Evolutionary conservation across 2,329 filamentous ascomycete genomes (phyloP).

Genomic region (Cylindrodendrum hubeiense): DNA sequence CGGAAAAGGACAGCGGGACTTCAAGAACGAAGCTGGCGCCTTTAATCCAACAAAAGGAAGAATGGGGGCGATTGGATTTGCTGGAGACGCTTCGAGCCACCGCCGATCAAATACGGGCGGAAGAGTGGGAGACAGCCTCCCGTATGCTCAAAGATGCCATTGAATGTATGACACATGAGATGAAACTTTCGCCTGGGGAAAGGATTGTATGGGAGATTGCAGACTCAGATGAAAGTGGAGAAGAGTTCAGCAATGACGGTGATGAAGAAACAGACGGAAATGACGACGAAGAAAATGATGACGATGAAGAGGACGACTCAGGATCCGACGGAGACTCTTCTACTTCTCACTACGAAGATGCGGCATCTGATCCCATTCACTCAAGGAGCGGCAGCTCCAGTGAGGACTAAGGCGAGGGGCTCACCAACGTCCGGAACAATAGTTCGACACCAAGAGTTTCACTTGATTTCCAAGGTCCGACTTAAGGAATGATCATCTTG

Average conservation of each 20-base stretch:
- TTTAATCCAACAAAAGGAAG: constrained; percentile 12
- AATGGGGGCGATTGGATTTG: neutral
- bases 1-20: rapidly evolving
- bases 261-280: neutral
- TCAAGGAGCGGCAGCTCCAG: too few relatives aligned
- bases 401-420: too few relatives aligned
- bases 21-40: neutral
- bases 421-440: too few relatives aligned
- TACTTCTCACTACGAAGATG: too few relatives aligned
- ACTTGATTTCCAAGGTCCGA: neutral
- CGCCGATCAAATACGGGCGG: constrained; percentile 14
- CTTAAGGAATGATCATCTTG: neutral
- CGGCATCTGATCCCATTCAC: too few relatives aligned
- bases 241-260: too few relatives aligned
- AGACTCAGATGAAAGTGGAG: neutral
- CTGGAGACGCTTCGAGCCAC: constrained; percentile 28
- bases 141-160: constrained; percentile 22
- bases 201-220: neutral
- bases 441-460: neutral
- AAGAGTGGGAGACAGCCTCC: constrained; percentile 5
- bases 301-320: too few relatives aligned
- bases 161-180: constrained; percentile 19
- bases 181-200: constrained; percentile 5
- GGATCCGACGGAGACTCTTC: too few relatives aligned
- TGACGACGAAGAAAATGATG: neutral